Base-by-base conservation (phyloP, 2,329 filamentous ascomycete genomes). In the Seiridium unicorne region DNA sequence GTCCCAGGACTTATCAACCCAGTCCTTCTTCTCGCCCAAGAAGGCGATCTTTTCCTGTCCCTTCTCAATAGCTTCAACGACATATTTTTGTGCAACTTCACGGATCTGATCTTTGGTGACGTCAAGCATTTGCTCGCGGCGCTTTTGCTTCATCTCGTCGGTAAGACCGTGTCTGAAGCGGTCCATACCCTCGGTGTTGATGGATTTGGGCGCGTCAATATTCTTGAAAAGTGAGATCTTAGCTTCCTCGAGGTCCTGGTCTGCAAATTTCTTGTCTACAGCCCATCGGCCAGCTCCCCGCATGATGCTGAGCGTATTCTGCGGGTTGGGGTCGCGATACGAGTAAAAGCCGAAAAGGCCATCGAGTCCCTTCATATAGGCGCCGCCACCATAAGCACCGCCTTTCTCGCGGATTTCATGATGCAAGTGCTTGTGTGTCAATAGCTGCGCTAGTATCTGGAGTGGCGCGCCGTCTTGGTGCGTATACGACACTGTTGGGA, bases 351-450 rank as follows among this genome's bases (percentile, higher is more conserved):
- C 92, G 68, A 99, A 98, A 1, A 96, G 75, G 32, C 93, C 94
- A 66, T 92, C 89, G 6, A 97, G 78, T 0, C 90, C 86, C 32
- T 88, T 87, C 49, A 90, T 89, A 72, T 92, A 94, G 1, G 95
- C 94, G 11, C 93, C 93, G 31, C 92, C 95, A 49, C 95, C 95
- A 67, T 99, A 99, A 0, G 95, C 95, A 44, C 95, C 95, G 38
- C 95, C 95, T 76, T 98, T 98, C 73, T 99, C 95, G 59, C 95
- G 91, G 65, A 99, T 97, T 75, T 98, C 95, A 66, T 96, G 94
- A 72, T 99, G 95, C 35, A 99, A 82, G 71, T 97, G 91, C 76
- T 97, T 97, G 78, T 99, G 94, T 0, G 94, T 98, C 38, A 99
- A 84, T 18, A 99, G 86, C 73, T 97, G 92, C 10, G 93, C 88